These are phyloP conservation scores for Hygrocybe punicea DNA, from an alignment of 768 basidiomycete species.

Conservation along the genomic window DNA sequence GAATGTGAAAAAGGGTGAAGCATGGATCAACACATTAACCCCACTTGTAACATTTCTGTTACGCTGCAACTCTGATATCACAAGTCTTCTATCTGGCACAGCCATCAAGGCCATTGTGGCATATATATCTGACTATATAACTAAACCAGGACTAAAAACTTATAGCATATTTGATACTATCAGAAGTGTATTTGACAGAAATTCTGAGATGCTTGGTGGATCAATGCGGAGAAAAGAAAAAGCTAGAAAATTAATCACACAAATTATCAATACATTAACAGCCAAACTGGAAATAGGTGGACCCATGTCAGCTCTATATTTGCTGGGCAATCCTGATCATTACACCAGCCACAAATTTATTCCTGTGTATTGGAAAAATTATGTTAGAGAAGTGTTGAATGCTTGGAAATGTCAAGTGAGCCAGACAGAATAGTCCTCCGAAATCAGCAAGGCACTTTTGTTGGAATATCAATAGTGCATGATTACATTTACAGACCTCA, in stretches of 20 bases:
- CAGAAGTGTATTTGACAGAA: background rate
- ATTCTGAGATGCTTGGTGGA: background rate
- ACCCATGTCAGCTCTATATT: background rate
- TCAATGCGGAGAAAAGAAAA: background rate
- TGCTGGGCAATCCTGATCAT: background rate
- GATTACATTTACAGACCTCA: slow-evolving; percentile 28
- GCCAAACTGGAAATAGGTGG: background rate
- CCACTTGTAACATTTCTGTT: slow-evolving; percentile 11
- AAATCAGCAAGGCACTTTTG: no score
- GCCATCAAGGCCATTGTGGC: slow-evolving; percentile 22
- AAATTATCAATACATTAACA: background rate
- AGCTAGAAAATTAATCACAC: background rate
- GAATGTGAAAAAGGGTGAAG: slow-evolving; percentile 22
- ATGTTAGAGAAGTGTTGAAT: slow-evolving; percentile 25
- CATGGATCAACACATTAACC: slow-evolving; percentile 25
- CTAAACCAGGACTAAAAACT: slow-evolving; percentile 24
- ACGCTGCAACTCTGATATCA: slow-evolving; percentile 12
- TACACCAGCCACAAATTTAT: no score
- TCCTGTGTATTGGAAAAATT: background rate
- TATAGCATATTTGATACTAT: slow-evolving; percentile 22
- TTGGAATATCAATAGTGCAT: background rate
- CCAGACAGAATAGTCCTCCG: background rate
- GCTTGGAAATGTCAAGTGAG: no score
- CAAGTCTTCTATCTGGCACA: slow-evolving; percentile 25
- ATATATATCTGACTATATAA: slow-evolving; percentile 31